Evolutionary conservation across 1,284 basidiomycete genomes (phyloP).

Genomic region (Cutaneotrichosporon cutaneum): DNA sequence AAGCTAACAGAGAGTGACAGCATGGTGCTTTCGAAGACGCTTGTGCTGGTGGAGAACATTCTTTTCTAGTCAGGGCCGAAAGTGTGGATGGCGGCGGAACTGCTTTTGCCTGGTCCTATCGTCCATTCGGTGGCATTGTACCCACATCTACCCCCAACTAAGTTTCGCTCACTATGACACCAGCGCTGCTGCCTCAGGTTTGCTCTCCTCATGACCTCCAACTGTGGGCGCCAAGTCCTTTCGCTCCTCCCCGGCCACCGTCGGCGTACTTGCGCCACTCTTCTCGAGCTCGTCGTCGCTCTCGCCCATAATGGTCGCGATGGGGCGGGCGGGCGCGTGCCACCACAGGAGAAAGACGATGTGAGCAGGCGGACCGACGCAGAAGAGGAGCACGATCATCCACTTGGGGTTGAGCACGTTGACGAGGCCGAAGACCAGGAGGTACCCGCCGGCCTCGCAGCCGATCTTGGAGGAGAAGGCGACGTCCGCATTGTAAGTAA

Average conservation of each 20-base stretch:
- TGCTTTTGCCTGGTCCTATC: no score
- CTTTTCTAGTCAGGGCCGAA: no score
- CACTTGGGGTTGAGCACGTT: conserved; percentile 24
- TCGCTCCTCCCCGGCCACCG: not conserved
- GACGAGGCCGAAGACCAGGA: conserved; percentile 25
- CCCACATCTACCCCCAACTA: not conserved
- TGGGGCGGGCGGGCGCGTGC: conserved; percentile 20
- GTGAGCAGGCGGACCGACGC: conserved; percentile 15
- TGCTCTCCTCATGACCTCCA: not conserved
- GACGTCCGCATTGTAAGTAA: conserved; percentile 24
- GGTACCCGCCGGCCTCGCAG: conserved; percentile 22
- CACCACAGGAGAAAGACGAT: conserved; percentile 16
- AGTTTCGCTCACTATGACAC: not conserved
- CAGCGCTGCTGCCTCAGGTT: not conserved
- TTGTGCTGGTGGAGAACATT: no score
- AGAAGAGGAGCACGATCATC: conserved; percentile 26
- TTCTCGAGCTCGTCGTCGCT: not conserved
- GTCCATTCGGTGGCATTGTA: no score
- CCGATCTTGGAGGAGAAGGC: conserved; percentile 25
- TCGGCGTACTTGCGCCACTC: not conserved
- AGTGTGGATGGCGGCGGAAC: no score
- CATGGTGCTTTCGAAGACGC: no score
- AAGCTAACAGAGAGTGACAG: no score
- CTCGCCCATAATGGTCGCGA: conserved; percentile 12
- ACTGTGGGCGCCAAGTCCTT: not conserved